Base-by-base conservation (phyloP, 139 green algal genomes). In the Picochlorum sp. region DNA sequence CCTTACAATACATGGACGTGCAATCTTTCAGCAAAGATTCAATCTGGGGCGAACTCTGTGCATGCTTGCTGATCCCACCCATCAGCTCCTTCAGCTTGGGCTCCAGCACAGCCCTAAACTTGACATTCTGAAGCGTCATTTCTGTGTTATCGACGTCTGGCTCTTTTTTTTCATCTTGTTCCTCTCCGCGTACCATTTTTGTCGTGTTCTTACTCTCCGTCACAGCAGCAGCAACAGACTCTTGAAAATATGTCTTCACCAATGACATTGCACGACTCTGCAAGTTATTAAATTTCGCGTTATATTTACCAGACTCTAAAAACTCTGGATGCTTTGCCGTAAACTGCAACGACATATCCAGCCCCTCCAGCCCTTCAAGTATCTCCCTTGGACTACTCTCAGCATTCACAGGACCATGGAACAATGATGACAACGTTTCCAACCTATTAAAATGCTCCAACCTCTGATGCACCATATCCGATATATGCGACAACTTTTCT, bases 381-480 rank as follows among this genome's bases (percentile, higher is more conserved):
- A 97, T 81, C 52, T 87, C 66, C n/a, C n/a, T 10, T 26, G 47
- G 47, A 20, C 68, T 71, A 11, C 54, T 51, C 32, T 84, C 77
- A 15, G 10, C 56, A n/a, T 70, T 83, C 9, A 87, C 64, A 34
- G 77, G 60, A 2, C 76, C 69, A 16, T 83, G 66, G 66, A 90
- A 88, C 60, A 69, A 49, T 21, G 69, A 56, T 5, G 75, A 76
- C 23, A 97, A 77, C n/a, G 68, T 68, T 71, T 98, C 89, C 49
- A 97, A 87, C 69, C 96, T 88, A 45, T 98, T 89, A 73, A 98
- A 98, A 75, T 92, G 94, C 28, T 74, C 68, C 32, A 96, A 78
- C 56, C 89, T 89, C 30, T 60, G 61, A 9, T 77, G 67, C 46
- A 96, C 67, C 4, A 86, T 87, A 30, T 86, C 80, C 2, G 83